phyloP scores from a whole-genome alignment of 495 filamentous ascomycete species.

The Oidiodendron maius region DNA sequence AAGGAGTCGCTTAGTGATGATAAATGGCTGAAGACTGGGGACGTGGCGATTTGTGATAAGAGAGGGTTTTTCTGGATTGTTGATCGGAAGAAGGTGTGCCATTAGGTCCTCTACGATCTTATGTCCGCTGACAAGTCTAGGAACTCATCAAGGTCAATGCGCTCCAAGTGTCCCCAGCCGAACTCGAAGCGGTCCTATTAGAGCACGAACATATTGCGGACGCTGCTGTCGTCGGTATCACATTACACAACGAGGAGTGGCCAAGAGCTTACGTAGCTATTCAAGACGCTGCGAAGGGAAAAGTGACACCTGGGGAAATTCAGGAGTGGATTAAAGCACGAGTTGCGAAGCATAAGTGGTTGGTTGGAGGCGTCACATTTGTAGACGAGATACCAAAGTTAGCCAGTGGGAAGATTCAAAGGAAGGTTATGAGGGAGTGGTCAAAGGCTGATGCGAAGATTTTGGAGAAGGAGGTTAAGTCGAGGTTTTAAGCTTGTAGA shows the following conservation, averaged over 20 bases:
- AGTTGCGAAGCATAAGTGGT: slow-evolving; percentile 58
- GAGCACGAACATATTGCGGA: slow-evolving; percentile 64
- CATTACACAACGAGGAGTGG: slow-evolving; percentile 16
- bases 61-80: slow-evolving; percentile 51
- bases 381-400: slow-evolving; percentile 79
- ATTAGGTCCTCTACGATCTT: neutral
- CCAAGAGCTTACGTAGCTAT: slow-evolving; percentile 18
- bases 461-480: neutral
- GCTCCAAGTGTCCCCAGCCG: slow-evolving; percentile 81
- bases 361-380: slow-evolving; percentile 77
- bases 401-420: slow-evolving; percentile 77
- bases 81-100: slow-evolving; percentile 66
- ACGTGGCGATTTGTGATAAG: slow-evolving; percentile 81
- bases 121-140: slow-evolving; percentile 27
- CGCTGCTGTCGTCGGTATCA: slow-evolving; percentile 71
- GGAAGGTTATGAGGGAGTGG: slow-evolving; percentile 27
- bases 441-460: neutral
- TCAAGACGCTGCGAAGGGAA: slow-evolving; percentile 19
- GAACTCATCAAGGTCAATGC: slow-evolving; percentile 83
- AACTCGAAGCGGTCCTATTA: slow-evolving; percentile 76
- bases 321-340: slow-evolving; percentile 51
- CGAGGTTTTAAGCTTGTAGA: neutral
- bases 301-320: slow-evolving; percentile 58
- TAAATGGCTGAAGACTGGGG: slow-evolving; percentile 91
- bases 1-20: slow-evolving; percentile 60